Percentiles rank a stretch among this genome's conserved stretches.
phyloP scores from a whole-genome alignment of 2,329 filamentous ascomycete genomes.

The Aspergillus quadrilineatus region DNA sequence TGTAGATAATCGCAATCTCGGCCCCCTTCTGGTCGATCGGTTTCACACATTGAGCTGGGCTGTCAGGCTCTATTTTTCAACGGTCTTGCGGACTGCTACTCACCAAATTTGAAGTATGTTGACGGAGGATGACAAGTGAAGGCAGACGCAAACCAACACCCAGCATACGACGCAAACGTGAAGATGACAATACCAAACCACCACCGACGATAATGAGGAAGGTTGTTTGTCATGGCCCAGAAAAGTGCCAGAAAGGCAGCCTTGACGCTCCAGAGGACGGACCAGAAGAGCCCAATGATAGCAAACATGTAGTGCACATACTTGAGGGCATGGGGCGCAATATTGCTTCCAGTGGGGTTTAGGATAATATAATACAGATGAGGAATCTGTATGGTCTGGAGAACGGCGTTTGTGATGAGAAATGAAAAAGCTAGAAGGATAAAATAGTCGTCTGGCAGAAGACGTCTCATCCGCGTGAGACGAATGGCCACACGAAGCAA shows the following conservation, averaged over 20 bases:
- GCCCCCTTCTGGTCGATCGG: constrained; percentile 18
- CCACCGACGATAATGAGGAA: constrained; percentile 19
- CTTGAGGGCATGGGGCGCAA: constrained; percentile 14
- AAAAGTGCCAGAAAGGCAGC: constrained; percentile 22
- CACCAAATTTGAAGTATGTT: constrained; percentile 21
- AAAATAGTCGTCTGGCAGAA: constrained; percentile 23
- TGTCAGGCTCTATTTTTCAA: neutral
- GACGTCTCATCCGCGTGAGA: constrained; percentile 16
- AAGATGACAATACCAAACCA: constrained; percentile 18
- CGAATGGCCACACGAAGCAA: constrained; percentile 18
- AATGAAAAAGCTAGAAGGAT: constrained; percentile 18
- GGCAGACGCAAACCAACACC: constrained; percentile 21
- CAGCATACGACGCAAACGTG: constrained; percentile 15
- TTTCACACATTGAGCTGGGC: constrained; percentile 17
- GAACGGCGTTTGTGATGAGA: constrained; percentile 19
- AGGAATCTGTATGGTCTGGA: constrained; percentile 22
- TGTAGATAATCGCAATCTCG: constrained; percentile 23
- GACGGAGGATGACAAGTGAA: constrained; percentile 22
- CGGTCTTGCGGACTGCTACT: neutral
- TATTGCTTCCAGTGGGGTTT: constrained; percentile 11
- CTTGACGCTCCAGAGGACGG: constrained; percentile 23
- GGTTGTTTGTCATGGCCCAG: constrained; percentile 19
- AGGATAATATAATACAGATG: constrained; percentile 21
- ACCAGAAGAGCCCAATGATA: constrained; percentile 26
- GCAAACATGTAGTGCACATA: constrained; percentile 21